These are phyloP conservation scores for Vitis riparia DNA, from an alignment of 164 flowering plant genomes.

Conservation along the genomic window DNA sequence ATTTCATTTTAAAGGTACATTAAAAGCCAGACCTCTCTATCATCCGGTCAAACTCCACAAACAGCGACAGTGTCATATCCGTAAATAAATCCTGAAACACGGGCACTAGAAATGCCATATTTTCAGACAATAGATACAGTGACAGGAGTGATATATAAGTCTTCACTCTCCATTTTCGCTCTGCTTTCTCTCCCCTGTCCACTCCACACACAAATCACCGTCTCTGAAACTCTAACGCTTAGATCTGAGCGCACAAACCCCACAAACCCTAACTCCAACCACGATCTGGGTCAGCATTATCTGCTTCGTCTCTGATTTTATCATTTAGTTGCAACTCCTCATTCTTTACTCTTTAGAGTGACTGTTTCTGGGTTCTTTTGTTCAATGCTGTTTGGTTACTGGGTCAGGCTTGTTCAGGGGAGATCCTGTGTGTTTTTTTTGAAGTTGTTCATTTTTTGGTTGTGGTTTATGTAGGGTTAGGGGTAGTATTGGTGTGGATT, in stretches of 20 bases:
- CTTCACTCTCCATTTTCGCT: constrained; percentile 6
- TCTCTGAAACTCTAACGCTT: background rate
- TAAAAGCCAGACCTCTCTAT: too few species aligned
- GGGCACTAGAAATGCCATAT: background rate
- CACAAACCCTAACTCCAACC: constrained; percentile 9
- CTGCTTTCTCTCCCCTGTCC: background rate
- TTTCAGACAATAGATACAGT: background rate
- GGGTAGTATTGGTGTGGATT: background rate
- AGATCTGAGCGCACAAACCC: constrained; percentile 25
- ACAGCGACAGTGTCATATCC: constrained; percentile 1
- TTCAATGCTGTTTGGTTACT: background rate
- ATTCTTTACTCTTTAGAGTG: background rate
- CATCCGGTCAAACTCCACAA: too few species aligned
- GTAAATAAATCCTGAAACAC: constrained; percentile 6
- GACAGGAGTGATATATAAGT: background rate
- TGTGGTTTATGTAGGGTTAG: constrained; percentile 3
- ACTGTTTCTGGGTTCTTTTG: background rate
- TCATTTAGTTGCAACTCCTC: background rate
- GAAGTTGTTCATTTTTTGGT: constrained; percentile 5
- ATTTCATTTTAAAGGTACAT: too few species aligned
- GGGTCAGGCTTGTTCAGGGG: background rate
- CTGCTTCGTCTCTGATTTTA: background rate
- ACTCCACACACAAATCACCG: background rate
- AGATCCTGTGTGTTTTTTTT: constrained; percentile 5
- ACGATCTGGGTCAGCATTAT: constrained; percentile 19